Base-by-base conservation (phyloP, 495 filamentous ascomycete genomes). In the Xylaria telfairii region DNA sequence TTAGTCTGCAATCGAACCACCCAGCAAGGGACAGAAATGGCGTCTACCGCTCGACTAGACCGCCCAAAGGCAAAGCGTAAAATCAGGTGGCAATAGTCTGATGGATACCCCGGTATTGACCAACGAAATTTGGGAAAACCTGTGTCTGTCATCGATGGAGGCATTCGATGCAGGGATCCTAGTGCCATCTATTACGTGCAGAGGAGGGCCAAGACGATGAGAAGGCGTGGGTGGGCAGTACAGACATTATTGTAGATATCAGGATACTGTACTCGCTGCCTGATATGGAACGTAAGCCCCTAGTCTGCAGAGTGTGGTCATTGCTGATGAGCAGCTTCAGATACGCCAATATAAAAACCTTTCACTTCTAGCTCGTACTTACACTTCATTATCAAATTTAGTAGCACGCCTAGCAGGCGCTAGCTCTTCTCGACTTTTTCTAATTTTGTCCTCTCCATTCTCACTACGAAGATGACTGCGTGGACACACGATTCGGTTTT, bases 1-100 rank as follows among this genome's bases (percentile, higher is more conserved):
- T 37, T 59, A 59, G 56, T 59, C 24, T 37, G 32, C 56, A 21
- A 32, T 21, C 37, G 56, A 39, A 21, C 30, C n/a, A 37, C 28
- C 32, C 19, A 59, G 56, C 21, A 37, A 59, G 32, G 17, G 56
- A 39, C 17, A 47, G 61, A 21, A 64, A 47, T 34, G 15, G 44
- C 21, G 15, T 19, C 37, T 26, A 42, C 39, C 26, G 44, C 41
- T 65, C 44, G 30, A 65, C 62, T 51, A 65, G 28, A 30, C 44
- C 62, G 1, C 17, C 17, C 62, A 51, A 21, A 49, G 62, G 28
- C 62, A 49, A 51, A 65, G 62, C 30, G 44, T 9, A 49, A 32
- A 46, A 51, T 24, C 30, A 34, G 19, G 61, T 51, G 44, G 62
- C 62, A 37, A 65, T 51, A 65, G 44, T 65, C 62, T 34, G 4